phyloP scores from a whole-genome alignment of 2,329 filamentous ascomycete genomes.

The Orbilia brochopaga region DNA sequence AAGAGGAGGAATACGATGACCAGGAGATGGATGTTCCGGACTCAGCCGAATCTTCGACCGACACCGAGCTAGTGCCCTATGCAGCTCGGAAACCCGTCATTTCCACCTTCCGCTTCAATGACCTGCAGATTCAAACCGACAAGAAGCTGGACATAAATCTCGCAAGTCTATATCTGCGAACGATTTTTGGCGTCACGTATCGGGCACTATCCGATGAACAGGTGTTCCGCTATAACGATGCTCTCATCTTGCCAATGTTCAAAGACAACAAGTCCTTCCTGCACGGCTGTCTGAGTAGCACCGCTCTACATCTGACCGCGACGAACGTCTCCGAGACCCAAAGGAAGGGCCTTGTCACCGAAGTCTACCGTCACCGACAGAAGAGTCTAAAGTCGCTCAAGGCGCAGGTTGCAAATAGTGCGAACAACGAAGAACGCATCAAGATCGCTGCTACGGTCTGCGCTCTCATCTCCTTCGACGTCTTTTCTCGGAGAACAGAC shows the following conservation, averaged over 20 bases:
- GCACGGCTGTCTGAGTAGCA: conserved; percentile 47
- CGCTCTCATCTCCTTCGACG: conserved; percentile 48
- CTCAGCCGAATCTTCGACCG: conserved; percentile 13
- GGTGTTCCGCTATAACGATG: conserved; percentile 42
- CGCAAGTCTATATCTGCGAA: conserved; percentile 39
- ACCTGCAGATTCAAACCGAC: conserved; percentile 42
- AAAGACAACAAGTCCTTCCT: conserved; percentile 44
- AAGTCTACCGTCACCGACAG: conserved; percentile 43
- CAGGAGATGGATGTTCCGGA: conserved; percentile 18
- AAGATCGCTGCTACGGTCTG: conserved; percentile 50
- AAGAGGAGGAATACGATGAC: conserved; percentile 14
- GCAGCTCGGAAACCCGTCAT: conserved; percentile 5
- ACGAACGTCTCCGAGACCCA: conserved; percentile 39
- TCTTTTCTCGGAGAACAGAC: conserved; percentile 41
- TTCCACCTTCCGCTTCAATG: conserved; percentile 17
- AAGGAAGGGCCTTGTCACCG: conserved; percentile 39
- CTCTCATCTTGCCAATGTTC: conserved; percentile 49
- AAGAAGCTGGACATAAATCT: conserved; percentile 42
- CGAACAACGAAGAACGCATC: conserved; percentile 18
- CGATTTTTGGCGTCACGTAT: conserved; percentile 48
- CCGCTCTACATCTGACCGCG: conserved; percentile 41
- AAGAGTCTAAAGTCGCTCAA: conserved; percentile 47
- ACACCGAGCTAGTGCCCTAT: conserved; percentile 28
- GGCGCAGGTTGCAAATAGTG: conserved; percentile 30
- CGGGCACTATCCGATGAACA: conserved; percentile 48